phyloP scores from a whole-genome alignment of 306 rosid species.

The Castanospermum australe region DNA sequence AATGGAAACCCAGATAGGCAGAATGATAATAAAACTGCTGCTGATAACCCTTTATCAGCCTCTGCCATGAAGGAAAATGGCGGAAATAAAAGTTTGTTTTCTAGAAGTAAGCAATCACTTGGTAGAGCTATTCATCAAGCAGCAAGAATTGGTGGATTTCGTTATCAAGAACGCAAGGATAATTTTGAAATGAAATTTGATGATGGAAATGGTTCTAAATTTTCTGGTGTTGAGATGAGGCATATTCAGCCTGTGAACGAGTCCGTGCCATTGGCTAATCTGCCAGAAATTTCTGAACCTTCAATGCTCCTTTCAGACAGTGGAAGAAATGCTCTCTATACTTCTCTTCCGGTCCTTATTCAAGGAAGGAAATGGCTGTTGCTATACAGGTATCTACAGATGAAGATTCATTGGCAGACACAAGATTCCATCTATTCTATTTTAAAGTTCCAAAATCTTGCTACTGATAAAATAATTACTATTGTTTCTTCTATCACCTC shows the following conservation, averaged over 20 bases:
- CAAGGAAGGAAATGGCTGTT: slow-evolving; percentile 93
- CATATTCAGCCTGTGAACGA: slow-evolving; percentile 37
- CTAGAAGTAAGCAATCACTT: slow-evolving; percentile 73
- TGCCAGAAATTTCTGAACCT: slow-evolving; percentile 75
- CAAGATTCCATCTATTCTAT: background rate
- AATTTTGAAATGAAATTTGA: slow-evolving; percentile 42
- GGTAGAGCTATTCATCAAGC: slow-evolving; percentile 62
- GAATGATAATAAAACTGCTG: slow-evolving; percentile 41
- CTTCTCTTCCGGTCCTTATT: slow-evolving; percentile 80
- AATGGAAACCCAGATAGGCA: slow-evolving; percentile 33
- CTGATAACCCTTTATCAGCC: slow-evolving; percentile 27
- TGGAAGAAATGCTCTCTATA: slow-evolving; percentile 54
- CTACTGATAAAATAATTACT: background rate
- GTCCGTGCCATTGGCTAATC: slow-evolving; percentile 32
- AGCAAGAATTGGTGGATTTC: slow-evolving; percentile 57
- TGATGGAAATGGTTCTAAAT: slow-evolving; percentile 34
- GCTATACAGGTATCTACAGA: slow-evolving; percentile 62
- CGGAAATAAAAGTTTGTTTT: slow-evolving; percentile 64
- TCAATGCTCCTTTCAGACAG: slow-evolving; percentile 68
- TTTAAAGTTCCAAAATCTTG: background rate
- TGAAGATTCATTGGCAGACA: slow-evolving; percentile 14
- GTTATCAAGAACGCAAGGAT: slow-evolving; percentile 47
- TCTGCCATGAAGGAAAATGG: slow-evolving; percentile 48
- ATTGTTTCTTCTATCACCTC: background rate
- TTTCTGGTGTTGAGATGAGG: slow-evolving; percentile 59